Evolutionary conservation across 345 rosid species (phyloP).

Genomic region (Aquilaria sinensis): DNA sequence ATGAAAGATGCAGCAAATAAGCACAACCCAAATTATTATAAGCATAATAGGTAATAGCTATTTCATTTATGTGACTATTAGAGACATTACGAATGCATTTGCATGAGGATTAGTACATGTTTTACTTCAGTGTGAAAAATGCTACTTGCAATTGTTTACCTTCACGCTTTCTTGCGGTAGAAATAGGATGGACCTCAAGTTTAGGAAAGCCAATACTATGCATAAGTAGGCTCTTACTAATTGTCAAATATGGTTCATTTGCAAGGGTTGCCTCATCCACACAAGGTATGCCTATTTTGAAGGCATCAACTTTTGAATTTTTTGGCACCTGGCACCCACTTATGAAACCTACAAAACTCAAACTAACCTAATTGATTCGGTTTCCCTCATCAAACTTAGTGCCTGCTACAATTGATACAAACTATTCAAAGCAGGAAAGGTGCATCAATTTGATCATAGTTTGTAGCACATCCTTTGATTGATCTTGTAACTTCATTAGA

Average conservation of each 20-base stretch:
- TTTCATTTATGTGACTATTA: no score
- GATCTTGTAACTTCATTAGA: conserved; percentile 27
- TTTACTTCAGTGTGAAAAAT: no score
- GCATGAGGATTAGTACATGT: no score
- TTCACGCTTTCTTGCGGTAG: conserved; percentile 35
- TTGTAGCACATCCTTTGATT: conserved; percentile 17
- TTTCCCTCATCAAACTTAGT: conserved; percentile 6
- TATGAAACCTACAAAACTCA: background rate
- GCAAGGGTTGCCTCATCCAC: conserved; percentile 52
- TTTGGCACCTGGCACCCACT: background rate
- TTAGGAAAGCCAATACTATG: conserved; percentile 67
- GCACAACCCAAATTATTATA: conserved; percentile 44
- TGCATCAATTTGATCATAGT: conserved; percentile 22
- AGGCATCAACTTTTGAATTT: background rate
- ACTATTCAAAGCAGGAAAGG: conserved; percentile 35
- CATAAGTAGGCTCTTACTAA: conserved; percentile 47
- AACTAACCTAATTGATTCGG: background rate
- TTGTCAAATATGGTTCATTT: conserved; percentile 77
- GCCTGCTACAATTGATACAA: conserved; percentile 13
- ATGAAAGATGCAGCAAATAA: conserved; percentile 89
- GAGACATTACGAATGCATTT: no score
- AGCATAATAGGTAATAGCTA: conserved; percentile 2
- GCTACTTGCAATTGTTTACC: no score
- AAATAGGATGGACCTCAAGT: conserved; percentile 59
- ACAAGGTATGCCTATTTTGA: conserved; percentile 43